Evolutionary conservation across 2,329 filamentous ascomycete genomes (phyloP), one percentile per base, ranked within the genome.

Genomic region (Colletotrichum trifolii): DNA sequence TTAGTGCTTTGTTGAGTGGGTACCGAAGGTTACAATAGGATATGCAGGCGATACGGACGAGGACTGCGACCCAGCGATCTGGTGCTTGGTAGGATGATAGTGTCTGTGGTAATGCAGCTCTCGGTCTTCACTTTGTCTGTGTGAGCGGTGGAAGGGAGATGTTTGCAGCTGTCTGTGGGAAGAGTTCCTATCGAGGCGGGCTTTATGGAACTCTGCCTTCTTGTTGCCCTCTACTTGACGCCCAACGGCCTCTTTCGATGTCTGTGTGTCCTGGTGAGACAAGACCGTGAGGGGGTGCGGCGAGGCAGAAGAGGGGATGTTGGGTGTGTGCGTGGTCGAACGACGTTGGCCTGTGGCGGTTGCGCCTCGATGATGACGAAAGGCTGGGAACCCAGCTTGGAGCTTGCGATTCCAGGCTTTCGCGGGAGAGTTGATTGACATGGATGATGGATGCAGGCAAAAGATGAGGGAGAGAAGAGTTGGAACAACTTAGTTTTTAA

Each of bases 251-350:
- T 60, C 33, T 35, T 35, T 38, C 25, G 36, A 52, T 50, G 63
- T 63, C 63, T 53, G 63, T 66, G 63, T 62, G 63, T 48, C 42
- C 38, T 50, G 59, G 46, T 63, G 58, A 66, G 58, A 63, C 63
- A 63, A 39, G 52, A 50, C 33, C 25, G 46, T 52, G 63, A 49
- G 58, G 45, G 57, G 62, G 25, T 48, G 59, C 35, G 62, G 39
- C 40, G 58, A 65, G 47, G 52, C 50, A 34, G 33, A 17, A 5
- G 33, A 59, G 57, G 61, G 38, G 56, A 50, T 9, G 17, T 25
- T 6, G 4, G 49, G 43, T 6, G 49, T 15, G 45, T 42, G 12
- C 11, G 33, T 17, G 11, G n/a, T n/a, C 43, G 50, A 43, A 15
- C n/a, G n/a, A 25, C 25, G 15, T 36, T 15, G 49, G 42, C 12